These are phyloP conservation scores for Aspergillus ruber DNA, from an alignment of 2,329 filamentous ascomycete species.

Conservation along the genomic window DNA sequence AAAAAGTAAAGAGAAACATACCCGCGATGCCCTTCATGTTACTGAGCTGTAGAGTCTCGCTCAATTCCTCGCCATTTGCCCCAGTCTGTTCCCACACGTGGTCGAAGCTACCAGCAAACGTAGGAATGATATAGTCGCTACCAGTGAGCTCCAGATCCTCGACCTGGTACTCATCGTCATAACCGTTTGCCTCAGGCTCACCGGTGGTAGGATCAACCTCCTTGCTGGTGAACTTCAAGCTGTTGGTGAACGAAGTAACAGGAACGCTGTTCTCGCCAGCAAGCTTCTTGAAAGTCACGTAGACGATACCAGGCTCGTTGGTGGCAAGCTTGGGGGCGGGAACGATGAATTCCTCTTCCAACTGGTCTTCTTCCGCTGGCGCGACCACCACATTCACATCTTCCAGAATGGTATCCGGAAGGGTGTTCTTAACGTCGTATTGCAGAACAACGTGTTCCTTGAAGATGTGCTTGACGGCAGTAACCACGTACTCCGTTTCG, in stretches of 20 bases:
- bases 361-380: constrained; percentile 67
- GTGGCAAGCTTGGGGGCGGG: constrained; percentile 74
- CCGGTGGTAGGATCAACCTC: constrained; percentile 93
- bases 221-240: constrained; percentile 95
- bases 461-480: constrained; percentile 93
- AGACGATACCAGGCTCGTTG: constrained; percentile 86
- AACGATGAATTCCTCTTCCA: constrained; percentile 86
- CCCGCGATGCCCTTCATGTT: constrained; percentile 88
- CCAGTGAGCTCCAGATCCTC: constrained; percentile 86
- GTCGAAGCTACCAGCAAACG: constrained; percentile 90
- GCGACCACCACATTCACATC: constrained; percentile 78
- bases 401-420: constrained; percentile 83
- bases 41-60: constrained; percentile 82
- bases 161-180: constrained; percentile 97
- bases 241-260: constrained; percentile 76
- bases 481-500: constrained; percentile 95
- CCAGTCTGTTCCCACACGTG: constrained; percentile 93
- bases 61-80: constrained; percentile 79
- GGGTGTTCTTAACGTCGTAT: constrained; percentile 95
- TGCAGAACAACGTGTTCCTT: constrained; percentile 94
- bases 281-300: constrained; percentile 86
- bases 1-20: constrained; percentile 45
- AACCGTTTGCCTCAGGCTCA: constrained; percentile 84
- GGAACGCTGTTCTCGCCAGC: constrained; percentile 71
- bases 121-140: constrained; percentile 88